These are phyloP conservation scores for Sordariomycetes sp. DNA, from an alignment of 2,329 filamentous ascomycete species.

Conservation along the genomic window DNA sequence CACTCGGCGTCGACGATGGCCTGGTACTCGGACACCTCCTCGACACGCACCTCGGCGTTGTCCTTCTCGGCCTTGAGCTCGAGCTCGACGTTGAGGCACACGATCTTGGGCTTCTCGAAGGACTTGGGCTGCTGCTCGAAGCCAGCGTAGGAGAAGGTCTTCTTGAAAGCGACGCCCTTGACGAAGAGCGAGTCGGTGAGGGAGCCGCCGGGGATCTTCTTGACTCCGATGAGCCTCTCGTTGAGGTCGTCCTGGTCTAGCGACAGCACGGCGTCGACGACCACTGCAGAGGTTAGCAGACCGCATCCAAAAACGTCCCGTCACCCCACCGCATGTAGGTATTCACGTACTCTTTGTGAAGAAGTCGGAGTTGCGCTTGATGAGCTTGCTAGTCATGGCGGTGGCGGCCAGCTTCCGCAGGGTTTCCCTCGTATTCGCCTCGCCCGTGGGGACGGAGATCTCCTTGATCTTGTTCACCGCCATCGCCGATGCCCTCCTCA, in stretches of 20 bases:
- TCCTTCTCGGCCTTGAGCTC: slow-evolving; percentile 99
- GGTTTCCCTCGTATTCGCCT: slow-evolving; percentile 76
- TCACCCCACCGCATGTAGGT: background rate
- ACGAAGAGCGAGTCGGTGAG: slow-evolving; percentile 94
- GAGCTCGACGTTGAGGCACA: slow-evolving; percentile 94
- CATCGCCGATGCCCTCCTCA: slow-evolving; percentile 76
- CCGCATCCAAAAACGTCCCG: background rate
- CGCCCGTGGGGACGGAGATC: slow-evolving; percentile 76
- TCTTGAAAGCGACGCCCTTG: slow-evolving; percentile 98
- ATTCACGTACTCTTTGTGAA: slow-evolving; percentile 70
- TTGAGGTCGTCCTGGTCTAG: slow-evolving; percentile 95
- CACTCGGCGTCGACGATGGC: slow-evolving; percentile 98
- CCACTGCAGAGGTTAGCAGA: slow-evolving; percentile 45
- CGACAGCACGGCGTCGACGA: slow-evolving; percentile 89
- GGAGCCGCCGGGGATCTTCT: slow-evolving; percentile 94
- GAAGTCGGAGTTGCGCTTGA: slow-evolving; percentile 91
- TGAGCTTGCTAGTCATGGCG: slow-evolving; percentile 98
- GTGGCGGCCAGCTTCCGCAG: slow-evolving; percentile 81
- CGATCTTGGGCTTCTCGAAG: slow-evolving; percentile 89
- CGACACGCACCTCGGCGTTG: slow-evolving; percentile 94
- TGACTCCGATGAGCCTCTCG: slow-evolving; percentile 94
- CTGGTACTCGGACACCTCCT: slow-evolving; percentile 98
- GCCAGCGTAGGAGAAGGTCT: slow-evolving; percentile 97
- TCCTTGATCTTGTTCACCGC: slow-evolving; percentile 99
- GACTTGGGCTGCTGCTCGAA: slow-evolving; percentile 98